Evolutionary conservation across 306 rosid species (phyloP).

Genomic region (Cajanus cajan): DNA sequence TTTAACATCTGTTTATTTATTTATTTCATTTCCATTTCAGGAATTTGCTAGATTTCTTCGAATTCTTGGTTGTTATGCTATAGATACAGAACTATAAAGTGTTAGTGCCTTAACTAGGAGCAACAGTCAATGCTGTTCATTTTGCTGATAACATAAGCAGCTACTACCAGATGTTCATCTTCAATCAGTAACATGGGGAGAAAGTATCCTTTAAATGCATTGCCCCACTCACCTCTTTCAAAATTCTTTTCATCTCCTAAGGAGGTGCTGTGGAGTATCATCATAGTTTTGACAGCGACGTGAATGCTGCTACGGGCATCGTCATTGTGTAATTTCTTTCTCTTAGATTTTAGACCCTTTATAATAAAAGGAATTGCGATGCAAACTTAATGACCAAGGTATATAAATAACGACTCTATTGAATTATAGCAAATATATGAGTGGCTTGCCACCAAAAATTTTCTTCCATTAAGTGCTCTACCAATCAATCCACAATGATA

Average conservation of each 20-base stretch:
- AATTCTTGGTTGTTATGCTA: slow-evolving; percentile 71
- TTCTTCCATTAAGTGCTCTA: background rate
- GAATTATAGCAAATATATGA: slow-evolving; percentile 7
- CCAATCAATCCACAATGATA: background rate
- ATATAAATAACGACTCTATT: slow-evolving; percentile 10
- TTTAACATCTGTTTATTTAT: background rate
- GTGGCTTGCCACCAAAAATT: background rate
- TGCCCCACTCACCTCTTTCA: slow-evolving; percentile 10
- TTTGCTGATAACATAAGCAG: slow-evolving; percentile 20
- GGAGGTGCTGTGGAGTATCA: slow-evolving; percentile 28
- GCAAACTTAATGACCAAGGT: background rate
- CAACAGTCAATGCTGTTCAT: slow-evolving; percentile 35
- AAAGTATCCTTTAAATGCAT: slow-evolving; percentile 21
- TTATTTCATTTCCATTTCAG: slow-evolving; percentile 41
- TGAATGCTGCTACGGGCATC: slow-evolving; percentile 10
- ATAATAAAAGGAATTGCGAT: background rate
- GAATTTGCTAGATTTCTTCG: slow-evolving; percentile 74
- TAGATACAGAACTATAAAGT: slow-evolving; percentile 40
- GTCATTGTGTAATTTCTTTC: background rate
- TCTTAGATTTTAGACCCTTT: slow-evolving; percentile 4
- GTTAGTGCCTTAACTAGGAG: background rate
- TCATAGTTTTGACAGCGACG: slow-evolving; percentile 23
- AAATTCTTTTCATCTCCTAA: slow-evolving; percentile 34
- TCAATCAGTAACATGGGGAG: slow-evolving; percentile 23
- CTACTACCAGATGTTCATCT: slow-evolving; percentile 12